Base-by-base conservation (phyloP, 2,329 filamentous ascomycete species). In the Alternaria gaisen region DNA sequence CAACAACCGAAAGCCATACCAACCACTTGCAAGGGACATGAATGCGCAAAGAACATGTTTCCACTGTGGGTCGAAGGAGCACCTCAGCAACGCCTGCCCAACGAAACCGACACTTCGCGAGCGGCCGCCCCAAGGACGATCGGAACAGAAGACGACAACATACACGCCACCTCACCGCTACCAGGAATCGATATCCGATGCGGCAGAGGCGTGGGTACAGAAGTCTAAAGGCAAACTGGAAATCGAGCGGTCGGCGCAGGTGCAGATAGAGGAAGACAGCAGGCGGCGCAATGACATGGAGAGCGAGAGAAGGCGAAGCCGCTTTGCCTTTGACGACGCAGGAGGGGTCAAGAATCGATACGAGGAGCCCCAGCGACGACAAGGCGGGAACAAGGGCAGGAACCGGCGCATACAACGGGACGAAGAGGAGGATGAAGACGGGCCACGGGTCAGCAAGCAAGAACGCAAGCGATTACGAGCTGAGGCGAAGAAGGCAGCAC, bases 401-500 rank as follows among this genome's bases (percentile, higher is more conserved):
- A 60, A 47, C 38, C 67, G 73, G 52, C 66, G 70, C 56, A 52
- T 69, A 5, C 70, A 69, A 61, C 68, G 68, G 36, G 50, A 53
- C 30, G 66, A 74, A 6, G 69, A 76, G 12, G 71, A 75, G 10
- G 71, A 72, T 3, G 65, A 73, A 10, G 68, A 71, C 4, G 64
- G 70, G 10, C 60, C 59, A 20, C 59, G 60, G 28, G 32, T 73
- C 11, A 64, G 64, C 53, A 71, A 70, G 59, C 67, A 65, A 22
- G 73, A 77, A 57, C 73, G 71, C 36, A 78, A 76, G 53, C 73
- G 75, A 38, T 57, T 68, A 50, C 72, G 75, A 8, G 69, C 71
- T 34, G 75, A 77, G 44, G 76, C 73, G 11, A 78, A 77, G 67
- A 75, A 76, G 61, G 73, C 70, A 44, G 72, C 72, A 14, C 72